Percentiles rank a stretch among this genome's conserved stretches.
These are phyloP conservation scores for Penicillium verhagenii DNA, from an alignment of 495 filamentous ascomycete genomes.

Conservation along the genomic window DNA sequence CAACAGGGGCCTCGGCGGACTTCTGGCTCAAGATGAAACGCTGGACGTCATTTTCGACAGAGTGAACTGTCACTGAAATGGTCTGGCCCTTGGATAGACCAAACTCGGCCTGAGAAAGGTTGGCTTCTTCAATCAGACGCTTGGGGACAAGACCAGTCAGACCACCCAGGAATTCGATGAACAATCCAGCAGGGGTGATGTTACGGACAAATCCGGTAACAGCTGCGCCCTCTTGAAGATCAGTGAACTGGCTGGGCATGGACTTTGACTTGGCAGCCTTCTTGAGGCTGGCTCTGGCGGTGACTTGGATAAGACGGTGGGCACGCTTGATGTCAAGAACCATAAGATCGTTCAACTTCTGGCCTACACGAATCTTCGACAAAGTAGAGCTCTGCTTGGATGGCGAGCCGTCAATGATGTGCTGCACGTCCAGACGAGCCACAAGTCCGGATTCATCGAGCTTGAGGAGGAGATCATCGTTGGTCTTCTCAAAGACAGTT, in stretches of 20 bases:
- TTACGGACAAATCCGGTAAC: constrained; percentile 84
- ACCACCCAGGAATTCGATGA: constrained; percentile 78
- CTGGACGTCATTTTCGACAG: constrained; percentile 56
- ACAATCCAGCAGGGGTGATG: constrained; percentile 72
- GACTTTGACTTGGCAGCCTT: constrained; percentile 65
- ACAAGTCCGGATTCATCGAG: constrained; percentile 68
- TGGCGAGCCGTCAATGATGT: constrained; percentile 77
- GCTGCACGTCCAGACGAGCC: constrained; percentile 69
- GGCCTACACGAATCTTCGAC: constrained; percentile 77
- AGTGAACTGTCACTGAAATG: constrained; percentile 64
- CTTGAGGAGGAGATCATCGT: constrained; percentile 74
- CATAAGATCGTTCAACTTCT: constrained; percentile 77
- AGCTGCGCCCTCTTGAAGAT: constrained; percentile 63
- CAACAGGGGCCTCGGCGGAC: constrained; percentile 33
- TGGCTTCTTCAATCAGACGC: constrained; percentile 66
- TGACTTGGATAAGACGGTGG: constrained; percentile 69
- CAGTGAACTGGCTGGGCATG: constrained; percentile 64
- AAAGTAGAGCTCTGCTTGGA: constrained; percentile 71
- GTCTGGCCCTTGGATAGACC: constrained; percentile 72
- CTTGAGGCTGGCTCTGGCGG: constrained; percentile 77
- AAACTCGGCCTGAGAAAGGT: constrained; percentile 65
- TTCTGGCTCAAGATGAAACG: constrained; percentile 66
- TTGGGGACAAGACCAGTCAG: constrained; percentile 77
- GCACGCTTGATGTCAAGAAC: constrained; percentile 75
- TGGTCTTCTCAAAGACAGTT: constrained; percentile 80